Evolutionary conservation across 2,329 filamentous ascomycete genomes (phyloP).

Genomic region (Penicillium occitanis): DNA sequence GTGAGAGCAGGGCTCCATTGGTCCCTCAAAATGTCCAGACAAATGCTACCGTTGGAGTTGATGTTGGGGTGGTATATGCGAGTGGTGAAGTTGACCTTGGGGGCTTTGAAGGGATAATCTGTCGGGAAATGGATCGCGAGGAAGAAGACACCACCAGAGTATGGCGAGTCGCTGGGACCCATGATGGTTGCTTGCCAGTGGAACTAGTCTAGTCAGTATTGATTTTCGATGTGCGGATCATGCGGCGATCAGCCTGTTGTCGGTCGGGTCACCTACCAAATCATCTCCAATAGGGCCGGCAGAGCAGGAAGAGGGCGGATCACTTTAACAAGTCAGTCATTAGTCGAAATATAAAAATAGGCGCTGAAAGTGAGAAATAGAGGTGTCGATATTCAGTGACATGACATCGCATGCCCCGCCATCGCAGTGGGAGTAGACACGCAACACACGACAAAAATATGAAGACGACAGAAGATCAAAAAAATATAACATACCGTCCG

Average conservation of each 20-base stretch:
- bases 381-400: not conserved
- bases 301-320: constrained; percentile 97
- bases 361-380: not conserved
- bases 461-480: constrained; percentile 7
- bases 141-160: constrained; percentile 98
- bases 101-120: constrained; percentile 99
- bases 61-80: constrained; percentile 99
- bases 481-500: constrained; percentile 46
- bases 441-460: constrained; percentile 14
- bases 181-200: constrained; percentile 99
- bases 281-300: constrained; percentile 96
- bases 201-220: constrained; percentile 60
- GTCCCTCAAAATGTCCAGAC: constrained; percentile 95
- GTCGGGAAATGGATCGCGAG: constrained; percentile 98
- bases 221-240: constrained; percentile 1
- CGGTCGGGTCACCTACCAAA: constrained; percentile 67
- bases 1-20: constrained; percentile 99
- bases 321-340: constrained; percentile 57
- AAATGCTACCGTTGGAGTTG: constrained; percentile 99
- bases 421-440: constrained; percentile 24
- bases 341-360: not conserved
- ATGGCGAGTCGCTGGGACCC: constrained; percentile 97
- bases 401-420: constrained; percentile 25
- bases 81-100: constrained; percentile 99
- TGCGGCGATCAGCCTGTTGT: constrained; percentile 13